Percentiles rank a stretch among this genome's conserved stretches.
These are phyloP conservation scores for Chimonanthus salicifolius DNA, from an alignment of 164 flowering plant species.

Conservation along the genomic window DNA sequence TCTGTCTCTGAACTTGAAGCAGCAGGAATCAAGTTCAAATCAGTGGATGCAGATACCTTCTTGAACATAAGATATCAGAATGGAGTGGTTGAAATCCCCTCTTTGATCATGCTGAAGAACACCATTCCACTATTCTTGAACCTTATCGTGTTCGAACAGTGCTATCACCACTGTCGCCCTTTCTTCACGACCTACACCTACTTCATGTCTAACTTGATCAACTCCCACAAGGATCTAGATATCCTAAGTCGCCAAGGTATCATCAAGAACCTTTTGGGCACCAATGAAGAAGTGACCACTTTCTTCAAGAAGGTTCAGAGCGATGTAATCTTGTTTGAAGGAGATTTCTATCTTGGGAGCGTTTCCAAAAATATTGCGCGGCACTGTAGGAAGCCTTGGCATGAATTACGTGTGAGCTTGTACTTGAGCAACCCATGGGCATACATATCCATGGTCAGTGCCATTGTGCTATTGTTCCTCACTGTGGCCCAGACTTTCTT, in stretches of 20 bases:
- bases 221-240: neutral
- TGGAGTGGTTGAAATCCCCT: constrained; percentile 2
- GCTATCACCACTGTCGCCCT: neutral
- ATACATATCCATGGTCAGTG: too few relatives aligned
- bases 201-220: constrained; percentile 7
- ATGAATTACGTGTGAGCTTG: too few relatives aligned
- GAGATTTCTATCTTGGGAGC: too few relatives aligned
- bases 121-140: constrained; percentile 2
- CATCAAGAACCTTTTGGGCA: neutral
- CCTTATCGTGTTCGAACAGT: constrained; percentile 2
- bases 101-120: neutral
- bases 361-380: too few relatives aligned
- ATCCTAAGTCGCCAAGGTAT: neutral
- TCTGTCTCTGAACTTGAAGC: neutral
- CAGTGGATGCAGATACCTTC: neutral
- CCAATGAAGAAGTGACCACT: constrained; percentile 6
- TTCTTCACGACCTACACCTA: constrained; percentile 5
- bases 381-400: too few relatives aligned
- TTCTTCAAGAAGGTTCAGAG: constrained; percentile 2
- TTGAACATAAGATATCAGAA: neutral
- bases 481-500: too few relatives aligned
- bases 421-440: too few relatives aligned
- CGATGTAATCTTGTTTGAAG: neutral
- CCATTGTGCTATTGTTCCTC: too few relatives aligned
- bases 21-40: constrained; percentile 6